phyloP scores from a whole-genome alignment of 768 basidiomycete genomes.

The Mycena belliarum region DNA sequence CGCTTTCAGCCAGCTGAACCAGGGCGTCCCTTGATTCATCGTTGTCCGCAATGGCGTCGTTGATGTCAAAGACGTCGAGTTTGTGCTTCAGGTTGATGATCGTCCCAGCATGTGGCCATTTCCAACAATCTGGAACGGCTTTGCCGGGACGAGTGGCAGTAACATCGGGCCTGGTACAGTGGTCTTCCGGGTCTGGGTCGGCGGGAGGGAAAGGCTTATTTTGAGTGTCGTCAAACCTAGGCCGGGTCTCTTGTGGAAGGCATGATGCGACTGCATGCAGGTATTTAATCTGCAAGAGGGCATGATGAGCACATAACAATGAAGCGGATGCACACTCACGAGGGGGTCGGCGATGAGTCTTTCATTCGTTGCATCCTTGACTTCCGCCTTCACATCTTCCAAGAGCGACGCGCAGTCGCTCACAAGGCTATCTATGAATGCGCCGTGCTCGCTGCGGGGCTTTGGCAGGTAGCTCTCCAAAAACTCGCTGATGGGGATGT shows the following conservation, averaged over 20 bases:
- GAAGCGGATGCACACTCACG: background rate
- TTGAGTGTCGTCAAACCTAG: background rate
- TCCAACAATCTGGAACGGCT: background rate
- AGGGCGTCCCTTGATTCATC: background rate
- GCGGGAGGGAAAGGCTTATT: background rate
- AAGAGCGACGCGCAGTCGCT: background rate
- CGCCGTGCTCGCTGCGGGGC: background rate
- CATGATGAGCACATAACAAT: background rate
- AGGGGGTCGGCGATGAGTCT: background rate
- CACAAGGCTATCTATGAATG: background rate
- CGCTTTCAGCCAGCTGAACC: constrained; percentile 5
- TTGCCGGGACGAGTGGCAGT: background rate
- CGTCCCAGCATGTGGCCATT: background rate
- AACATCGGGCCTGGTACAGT: constrained; percentile 3
- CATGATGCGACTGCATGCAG: background rate
- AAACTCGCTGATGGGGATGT: background rate
- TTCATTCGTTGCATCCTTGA: background rate
- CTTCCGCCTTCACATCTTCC: background rate
- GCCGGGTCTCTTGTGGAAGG: background rate
- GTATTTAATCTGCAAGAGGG: background rate
- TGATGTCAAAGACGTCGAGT: background rate
- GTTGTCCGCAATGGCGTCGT: background rate
- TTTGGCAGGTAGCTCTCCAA: background rate
- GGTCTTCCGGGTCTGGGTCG: background rate
- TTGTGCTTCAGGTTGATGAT: constrained; percentile 1